Conservation (phyloP, 306 rosid species). For the Castanea mollissima region DNA sequence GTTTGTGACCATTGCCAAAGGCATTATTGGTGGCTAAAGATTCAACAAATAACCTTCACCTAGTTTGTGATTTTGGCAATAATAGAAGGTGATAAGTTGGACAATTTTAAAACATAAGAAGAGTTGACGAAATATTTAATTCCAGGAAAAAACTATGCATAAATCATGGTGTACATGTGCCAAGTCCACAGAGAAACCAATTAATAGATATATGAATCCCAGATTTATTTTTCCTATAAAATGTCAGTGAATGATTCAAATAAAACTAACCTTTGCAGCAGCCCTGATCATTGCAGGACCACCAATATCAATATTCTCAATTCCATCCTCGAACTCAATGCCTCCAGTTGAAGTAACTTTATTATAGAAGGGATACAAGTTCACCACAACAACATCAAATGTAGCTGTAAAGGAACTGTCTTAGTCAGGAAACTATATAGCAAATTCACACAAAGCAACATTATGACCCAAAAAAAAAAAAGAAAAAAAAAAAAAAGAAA, state of each 20-base stretch:
- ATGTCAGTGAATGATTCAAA: constrained; percentile 1
- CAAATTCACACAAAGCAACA: background rate
- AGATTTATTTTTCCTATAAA: constrained; percentile 9
- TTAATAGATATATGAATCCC: background rate
- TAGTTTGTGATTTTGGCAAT: background rate
- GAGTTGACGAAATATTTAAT: background rate
- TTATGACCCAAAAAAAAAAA: background rate
- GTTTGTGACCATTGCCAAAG: background rate
- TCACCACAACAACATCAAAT: constrained; percentile 92
- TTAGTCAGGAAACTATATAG: constrained; percentile 7
- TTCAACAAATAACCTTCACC: background rate
- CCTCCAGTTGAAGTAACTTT: constrained; percentile 74
- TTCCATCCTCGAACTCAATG: constrained; percentile 82
- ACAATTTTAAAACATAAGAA: background rate
- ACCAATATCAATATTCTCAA: constrained; percentile 97
- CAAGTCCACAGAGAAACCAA: background rate
- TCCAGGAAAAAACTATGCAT: background rate
- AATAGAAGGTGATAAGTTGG: background rate
- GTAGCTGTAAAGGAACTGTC: constrained; percentile 52
- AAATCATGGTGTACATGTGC: background rate
- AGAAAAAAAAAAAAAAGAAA: background rate
- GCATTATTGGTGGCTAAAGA: background rate
- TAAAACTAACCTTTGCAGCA: constrained; percentile 79
- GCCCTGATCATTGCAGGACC: constrained; percentile 98
- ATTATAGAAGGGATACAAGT: constrained; percentile 84